These are phyloP conservation scores for Lipomyces sp. DNA, from an alignment of 805 yeast species.

Conservation along the genomic window DNA sequence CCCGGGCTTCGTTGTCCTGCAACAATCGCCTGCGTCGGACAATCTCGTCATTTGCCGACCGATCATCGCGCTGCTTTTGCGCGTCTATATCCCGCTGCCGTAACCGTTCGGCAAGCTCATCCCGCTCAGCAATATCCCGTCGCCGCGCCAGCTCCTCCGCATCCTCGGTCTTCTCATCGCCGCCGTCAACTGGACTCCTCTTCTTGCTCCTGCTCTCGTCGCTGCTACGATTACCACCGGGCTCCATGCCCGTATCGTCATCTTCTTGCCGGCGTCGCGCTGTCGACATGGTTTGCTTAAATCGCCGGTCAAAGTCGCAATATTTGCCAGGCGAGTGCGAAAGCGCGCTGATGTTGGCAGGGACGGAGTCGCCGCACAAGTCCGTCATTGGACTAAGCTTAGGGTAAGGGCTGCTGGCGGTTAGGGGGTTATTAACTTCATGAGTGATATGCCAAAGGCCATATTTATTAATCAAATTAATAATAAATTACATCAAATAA, in stretches of 20 bases:
- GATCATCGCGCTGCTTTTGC: slow-evolving; percentile 13
- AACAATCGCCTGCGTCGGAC: slow-evolving; percentile 2
- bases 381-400: too few species aligned
- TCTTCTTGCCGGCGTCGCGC: slow-evolving; percentile 2
- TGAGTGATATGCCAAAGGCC: not conserved
- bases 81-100: slow-evolving; percentile 31
- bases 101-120: slow-evolving; percentile 44
- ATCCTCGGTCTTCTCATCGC: not conserved
- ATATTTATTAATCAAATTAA: not conserved
- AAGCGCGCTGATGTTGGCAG: not conserved
- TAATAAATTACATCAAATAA: not conserved
- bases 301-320: not conserved
- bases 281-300: not conserved
- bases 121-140: slow-evolving; percentile 43
- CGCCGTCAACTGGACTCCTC: not conserved
- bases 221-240: not conserved
- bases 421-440: not conserved
- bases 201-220: not conserved
- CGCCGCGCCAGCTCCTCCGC: slow-evolving; percentile 25
- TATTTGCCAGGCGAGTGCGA: not conserved
- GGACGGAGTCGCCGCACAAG: too few species aligned
- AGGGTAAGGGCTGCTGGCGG: not conserved
- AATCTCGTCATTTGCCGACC: slow-evolving; percentile 22
- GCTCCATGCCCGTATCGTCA: not conserved
- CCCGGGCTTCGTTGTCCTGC: slow-evolving; percentile 28